A percentile compares a stretch with the other conserved stretches of the same genome.
phyloP scores from a whole-genome alignment of 2,329 filamentous ascomycete genomes.

The Sporothrix dimorphospora region DNA sequence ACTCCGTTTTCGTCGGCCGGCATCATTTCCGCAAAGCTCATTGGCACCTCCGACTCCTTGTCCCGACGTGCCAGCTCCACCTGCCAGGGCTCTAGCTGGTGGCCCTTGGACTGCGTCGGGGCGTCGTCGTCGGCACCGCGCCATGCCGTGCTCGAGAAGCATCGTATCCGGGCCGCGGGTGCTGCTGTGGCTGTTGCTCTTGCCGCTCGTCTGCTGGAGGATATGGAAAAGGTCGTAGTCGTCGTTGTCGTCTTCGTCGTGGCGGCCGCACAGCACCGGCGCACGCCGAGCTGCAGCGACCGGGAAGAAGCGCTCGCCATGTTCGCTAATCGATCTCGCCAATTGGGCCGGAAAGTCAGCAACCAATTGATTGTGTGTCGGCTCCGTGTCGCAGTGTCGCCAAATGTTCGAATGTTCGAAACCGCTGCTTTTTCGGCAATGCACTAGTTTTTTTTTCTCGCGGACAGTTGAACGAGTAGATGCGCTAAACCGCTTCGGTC shows the following conservation, averaged over 20 bases:
- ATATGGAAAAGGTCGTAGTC: not conserved
- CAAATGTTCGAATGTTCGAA: slow-evolving; percentile 14
- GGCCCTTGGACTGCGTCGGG: not conserved
- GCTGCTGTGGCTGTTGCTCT: slow-evolving; percentile 5
- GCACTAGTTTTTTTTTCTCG: slow-evolving; percentile 20
- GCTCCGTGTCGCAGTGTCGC: not conserved
- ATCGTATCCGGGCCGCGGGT: not conserved
- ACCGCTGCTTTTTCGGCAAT: slow-evolving; percentile 17
- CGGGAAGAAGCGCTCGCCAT: slow-evolving; percentile 46
- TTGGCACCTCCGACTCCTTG: not conserved
- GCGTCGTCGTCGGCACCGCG: slow-evolving; percentile 8
- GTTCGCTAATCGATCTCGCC: not conserved
- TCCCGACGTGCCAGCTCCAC: not conserved
- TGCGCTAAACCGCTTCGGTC: not conserved
- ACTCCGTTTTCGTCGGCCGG: not conserved
- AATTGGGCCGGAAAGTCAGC: not conserved
- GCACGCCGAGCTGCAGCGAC: slow-evolving; percentile 47
- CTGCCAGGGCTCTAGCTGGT: not conserved
- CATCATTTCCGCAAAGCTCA: not conserved
- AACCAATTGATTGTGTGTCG: slow-evolving; percentile 3
- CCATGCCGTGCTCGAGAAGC: slow-evolving; percentile 27
- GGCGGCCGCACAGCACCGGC: slow-evolving; percentile 39
- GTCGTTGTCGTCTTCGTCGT: slow-evolving; percentile 10
- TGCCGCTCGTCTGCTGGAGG: not conserved
- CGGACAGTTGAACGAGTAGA: not conserved